These are phyloP conservation scores for Podospora pseudopauciseta DNA, from an alignment of 495 filamentous ascomycete species.

Conservation along the genomic window DNA sequence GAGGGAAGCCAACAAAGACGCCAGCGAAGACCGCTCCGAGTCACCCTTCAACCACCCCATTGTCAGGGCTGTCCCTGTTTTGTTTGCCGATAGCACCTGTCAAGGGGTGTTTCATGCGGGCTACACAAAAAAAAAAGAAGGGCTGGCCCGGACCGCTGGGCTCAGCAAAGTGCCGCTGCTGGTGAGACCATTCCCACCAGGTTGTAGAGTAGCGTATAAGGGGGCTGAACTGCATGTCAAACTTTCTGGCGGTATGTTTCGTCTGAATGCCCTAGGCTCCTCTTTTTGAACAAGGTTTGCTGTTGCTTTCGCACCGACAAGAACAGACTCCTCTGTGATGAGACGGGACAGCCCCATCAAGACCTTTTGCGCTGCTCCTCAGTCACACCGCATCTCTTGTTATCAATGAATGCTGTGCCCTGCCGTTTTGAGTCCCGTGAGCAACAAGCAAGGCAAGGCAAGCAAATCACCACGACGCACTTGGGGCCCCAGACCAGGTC, in stretches of 20 bases:
- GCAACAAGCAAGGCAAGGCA: neutral
- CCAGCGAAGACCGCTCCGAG: neutral
- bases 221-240: neutral
- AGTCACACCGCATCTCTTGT: conserved; percentile 22
- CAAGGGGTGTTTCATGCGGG: conserved; percentile 1
- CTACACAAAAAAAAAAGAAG: neutral
- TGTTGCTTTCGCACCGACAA: neutral
- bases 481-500: neutral
- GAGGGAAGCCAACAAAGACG: neutral
- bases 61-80: neutral
- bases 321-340: conserved; percentile 4
- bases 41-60: neutral
- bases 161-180: neutral
- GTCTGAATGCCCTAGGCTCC: neutral
- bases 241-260: neutral
- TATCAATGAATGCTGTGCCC: neutral
- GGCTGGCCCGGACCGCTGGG: neutral
- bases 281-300: neutral
- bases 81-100: neutral
- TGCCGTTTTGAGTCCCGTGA: neutral
- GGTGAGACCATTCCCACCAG: no score
- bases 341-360: neutral
- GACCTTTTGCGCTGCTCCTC: neutral
- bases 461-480: neutral
- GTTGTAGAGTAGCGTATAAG: neutral